These are phyloP conservation scores for Plasmodium vinckei DNA, from an alignment of 169 alveolate genomes.

Conservation along the genomic window DNA sequence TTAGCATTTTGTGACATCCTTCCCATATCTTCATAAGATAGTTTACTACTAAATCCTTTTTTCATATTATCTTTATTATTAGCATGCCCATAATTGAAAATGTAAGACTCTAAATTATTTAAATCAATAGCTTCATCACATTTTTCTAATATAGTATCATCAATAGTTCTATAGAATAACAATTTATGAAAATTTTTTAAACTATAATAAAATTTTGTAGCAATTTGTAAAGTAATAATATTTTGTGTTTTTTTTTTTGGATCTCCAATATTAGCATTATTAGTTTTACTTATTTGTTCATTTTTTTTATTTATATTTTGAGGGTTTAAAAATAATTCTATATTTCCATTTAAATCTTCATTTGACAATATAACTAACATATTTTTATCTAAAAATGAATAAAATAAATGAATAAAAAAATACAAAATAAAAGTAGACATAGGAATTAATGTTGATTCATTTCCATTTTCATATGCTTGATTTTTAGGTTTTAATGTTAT, in stretches of 20 bases:
- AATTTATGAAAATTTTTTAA: constrained; percentile 40
- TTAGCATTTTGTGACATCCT: not conserved
- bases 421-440: constrained; percentile 52
- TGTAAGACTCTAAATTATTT: not conserved
- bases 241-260: not conserved
- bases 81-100: not conserved
- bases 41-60: not conserved
- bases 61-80: not conserved
- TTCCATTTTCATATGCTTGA: constrained; percentile 17
- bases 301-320: too few relatives aligned
- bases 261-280: too few relatives aligned
- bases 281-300: too few relatives aligned
- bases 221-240: constrained; percentile 51
- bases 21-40: not conserved
- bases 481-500: constrained; percentile 40
- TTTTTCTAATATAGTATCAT: constrained; percentile 4
- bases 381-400: constrained; percentile 62
- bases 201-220: constrained; percentile 50
- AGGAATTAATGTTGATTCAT: constrained; percentile 68
- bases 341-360: not conserved
- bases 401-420: constrained; percentile 61
- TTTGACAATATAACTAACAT: constrained; percentile 3
- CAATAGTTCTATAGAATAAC: constrained; percentile 40
- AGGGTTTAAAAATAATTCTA: constrained; percentile 40
- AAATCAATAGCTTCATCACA: not conserved